phyloP scores from a whole-genome alignment of 176 grass and related monocot genomes.

The Eragrostis curvula region DNA sequence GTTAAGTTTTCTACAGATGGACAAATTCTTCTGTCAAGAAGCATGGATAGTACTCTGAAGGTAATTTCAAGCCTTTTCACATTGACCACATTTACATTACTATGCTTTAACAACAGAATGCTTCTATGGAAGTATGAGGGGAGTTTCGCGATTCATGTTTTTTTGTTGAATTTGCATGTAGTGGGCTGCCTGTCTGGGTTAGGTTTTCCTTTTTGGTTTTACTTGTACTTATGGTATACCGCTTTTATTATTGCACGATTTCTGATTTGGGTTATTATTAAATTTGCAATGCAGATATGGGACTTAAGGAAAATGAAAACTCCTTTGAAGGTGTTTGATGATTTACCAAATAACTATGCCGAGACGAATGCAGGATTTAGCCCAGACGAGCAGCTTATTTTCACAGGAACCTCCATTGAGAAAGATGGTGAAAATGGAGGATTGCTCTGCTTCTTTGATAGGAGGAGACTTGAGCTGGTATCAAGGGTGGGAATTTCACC shows the following conservation, averaged over 20 bases:
- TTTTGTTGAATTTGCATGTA: neutral
- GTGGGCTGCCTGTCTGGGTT: neutral
- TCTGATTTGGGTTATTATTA: slow-evolving; percentile 33
- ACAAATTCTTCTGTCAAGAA: slow-evolving; percentile 91
- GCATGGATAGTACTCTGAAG: slow-evolving; percentile 95
- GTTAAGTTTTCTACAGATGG: slow-evolving; percentile 95
- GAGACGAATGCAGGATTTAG: slow-evolving; percentile 93
- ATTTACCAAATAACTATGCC: slow-evolving; percentile 88
- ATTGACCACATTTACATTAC: slow-evolving; percentile 11
- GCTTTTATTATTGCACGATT: slow-evolving; percentile 33
- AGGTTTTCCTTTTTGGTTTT: slow-evolving; percentile 15
- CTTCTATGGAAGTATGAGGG: slow-evolving; percentile 4
- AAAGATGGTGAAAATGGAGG: slow-evolving; percentile 83
- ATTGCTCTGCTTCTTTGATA: slow-evolving; percentile 95
- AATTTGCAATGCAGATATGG: slow-evolving; percentile 71
- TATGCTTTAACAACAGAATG: neutral
- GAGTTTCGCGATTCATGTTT: neutral
- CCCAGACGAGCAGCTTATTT: slow-evolving; percentile 91
- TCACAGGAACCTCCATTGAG: slow-evolving; percentile 94
- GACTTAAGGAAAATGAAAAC: slow-evolving; percentile 81
- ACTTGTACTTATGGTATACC: slow-evolving; percentile 25
- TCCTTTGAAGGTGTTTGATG: slow-evolving; percentile 84
- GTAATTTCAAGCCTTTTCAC: slow-evolving; percentile 40
- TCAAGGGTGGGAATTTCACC: slow-evolving; percentile 92
- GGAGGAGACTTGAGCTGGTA: slow-evolving; percentile 93